phyloP scores from a whole-genome alignment of 78 protist genomes.

The Dictyostelium brefeldianum region DNA sequence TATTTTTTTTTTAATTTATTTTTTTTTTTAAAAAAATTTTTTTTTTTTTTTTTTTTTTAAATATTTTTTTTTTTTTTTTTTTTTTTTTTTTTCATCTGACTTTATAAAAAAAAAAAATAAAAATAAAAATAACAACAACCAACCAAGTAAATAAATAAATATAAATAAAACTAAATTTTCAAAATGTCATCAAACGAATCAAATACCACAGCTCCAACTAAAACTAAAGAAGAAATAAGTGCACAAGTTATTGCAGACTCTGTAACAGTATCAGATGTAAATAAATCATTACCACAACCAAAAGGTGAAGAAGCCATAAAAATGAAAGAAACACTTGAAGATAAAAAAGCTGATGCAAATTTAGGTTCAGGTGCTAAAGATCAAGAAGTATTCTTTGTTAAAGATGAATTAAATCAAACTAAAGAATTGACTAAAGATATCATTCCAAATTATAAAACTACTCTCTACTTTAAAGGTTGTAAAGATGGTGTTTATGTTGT shows the following conservation, averaged over 20 bases:
- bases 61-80: too few species aligned
- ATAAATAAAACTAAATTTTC: not conserved
- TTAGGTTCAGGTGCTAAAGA: slow-evolving; percentile 83
- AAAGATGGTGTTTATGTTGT: slow-evolving; percentile 64
- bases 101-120: too few species aligned
- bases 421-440: slow-evolving; percentile 36
- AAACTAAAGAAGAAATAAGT: slow-evolving; percentile 30
- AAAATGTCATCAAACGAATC: slow-evolving; percentile 21
- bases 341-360: slow-evolving; percentile 77
- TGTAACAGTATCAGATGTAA: slow-evolving; percentile 29
- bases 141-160: not conserved
- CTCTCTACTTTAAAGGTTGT: slow-evolving; percentile 71
- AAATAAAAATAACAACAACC: too few species aligned
- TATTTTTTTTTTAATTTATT: too few species aligned
- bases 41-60: too few species aligned
- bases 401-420: slow-evolving; percentile 42
- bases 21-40: too few species aligned
- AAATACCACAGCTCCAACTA: not conserved
- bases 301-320: slow-evolving; percentile 74
- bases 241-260: slow-evolving; percentile 46
- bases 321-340: slow-evolving; percentile 42
- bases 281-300: slow-evolving; percentile 80
- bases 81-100: too few species aligned
- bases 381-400: slow-evolving; percentile 65
- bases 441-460: slow-evolving; percentile 42